Evolutionary conservation across 1,139 yeast species (phyloP).

Genomic region (Hanseniaspora sp.): DNA sequence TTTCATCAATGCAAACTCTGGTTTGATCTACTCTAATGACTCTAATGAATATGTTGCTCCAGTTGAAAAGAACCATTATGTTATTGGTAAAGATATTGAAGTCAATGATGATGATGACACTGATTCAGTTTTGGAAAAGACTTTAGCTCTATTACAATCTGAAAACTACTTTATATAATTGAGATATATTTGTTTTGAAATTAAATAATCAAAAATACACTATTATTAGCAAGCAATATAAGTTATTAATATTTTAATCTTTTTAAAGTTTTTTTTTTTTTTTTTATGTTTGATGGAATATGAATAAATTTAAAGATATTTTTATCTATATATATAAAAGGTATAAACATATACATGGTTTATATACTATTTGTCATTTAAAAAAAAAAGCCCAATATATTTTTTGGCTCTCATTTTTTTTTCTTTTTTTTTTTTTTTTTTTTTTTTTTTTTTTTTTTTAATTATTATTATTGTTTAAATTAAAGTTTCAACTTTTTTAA

Average conservation of each 20-base stretch:
- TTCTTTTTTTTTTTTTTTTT: too few species aligned
- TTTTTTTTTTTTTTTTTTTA: too few species aligned
- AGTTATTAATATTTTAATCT: neutral
- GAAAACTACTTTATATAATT: conserved; percentile 55
- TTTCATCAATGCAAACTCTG: conserved; percentile 80
- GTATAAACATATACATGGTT: too few species aligned
- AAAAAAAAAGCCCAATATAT: too few species aligned
- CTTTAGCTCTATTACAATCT: conserved; percentile 58
- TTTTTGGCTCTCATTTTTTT: too few species aligned
- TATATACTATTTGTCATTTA: too few species aligned
- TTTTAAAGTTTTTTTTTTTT: neutral
- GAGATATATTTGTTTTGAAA: too few species aligned
- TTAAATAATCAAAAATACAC: too few species aligned
- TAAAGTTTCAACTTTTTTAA: conserved; percentile 23
- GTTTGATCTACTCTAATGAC: conserved; percentile 55
- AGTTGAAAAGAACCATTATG: conserved; percentile 39
- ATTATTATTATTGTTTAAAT: neutral
- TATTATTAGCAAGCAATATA: too few species aligned
- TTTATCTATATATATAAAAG: too few species aligned
- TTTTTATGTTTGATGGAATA: neutral
- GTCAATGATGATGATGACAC: conserved; percentile 43
- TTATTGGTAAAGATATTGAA: conserved; percentile 39
- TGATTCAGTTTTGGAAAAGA: conserved; percentile 57
- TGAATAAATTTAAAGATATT: neutral
- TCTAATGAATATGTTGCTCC: conserved; percentile 24